A percentile compares a stretch with the other conserved stretches of the same genome.
Conservation (phyloP, 2,329 filamentous ascomycete species). For the Fusarium anguioides region DNA sequence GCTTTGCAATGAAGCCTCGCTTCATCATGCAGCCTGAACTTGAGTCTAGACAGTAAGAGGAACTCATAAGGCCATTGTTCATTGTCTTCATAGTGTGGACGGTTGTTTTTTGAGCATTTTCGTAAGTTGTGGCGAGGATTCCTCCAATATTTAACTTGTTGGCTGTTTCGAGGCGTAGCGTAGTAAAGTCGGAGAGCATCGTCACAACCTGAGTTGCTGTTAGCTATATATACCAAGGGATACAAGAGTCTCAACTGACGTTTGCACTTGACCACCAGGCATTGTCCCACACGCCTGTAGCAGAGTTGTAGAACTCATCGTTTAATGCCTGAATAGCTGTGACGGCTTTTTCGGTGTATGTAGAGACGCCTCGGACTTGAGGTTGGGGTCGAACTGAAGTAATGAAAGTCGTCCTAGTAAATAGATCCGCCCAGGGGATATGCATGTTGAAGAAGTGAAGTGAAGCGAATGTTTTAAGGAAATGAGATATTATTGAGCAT, state of each 20-base stretch:
- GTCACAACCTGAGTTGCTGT: constrained; percentile 59
- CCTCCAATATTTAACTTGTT: constrained; percentile 53
- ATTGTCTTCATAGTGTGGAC: constrained; percentile 55
- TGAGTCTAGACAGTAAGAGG: constrained; percentile 51
- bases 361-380: constrained; percentile 30
- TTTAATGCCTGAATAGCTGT: constrained; percentile 61
- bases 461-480: too few relatives aligned
- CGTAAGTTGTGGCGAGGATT: constrained; percentile 59
- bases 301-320: constrained; percentile 66
- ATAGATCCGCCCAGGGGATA: constrained; percentile 40
- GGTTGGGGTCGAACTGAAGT: constrained; percentile 21
- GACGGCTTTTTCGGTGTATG: constrained; percentile 50
- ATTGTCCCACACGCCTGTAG: constrained; percentile 71
- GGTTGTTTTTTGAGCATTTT: constrained; percentile 55
- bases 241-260: constrained; percentile 34
- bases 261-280: constrained; percentile 82
- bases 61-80: constrained; percentile 52
- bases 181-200: constrained; percentile 66
- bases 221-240: not conserved
- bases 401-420: constrained; percentile 35
- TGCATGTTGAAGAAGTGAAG: constrained; percentile 36
- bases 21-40: constrained; percentile 47
- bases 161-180: constrained; percentile 48
- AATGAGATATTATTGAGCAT: constrained; percentile 1
- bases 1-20: constrained; percentile 49